phyloP scores from a whole-genome alignment of 345 rosid species.

The Eucalyptus erythrocorys region DNA sequence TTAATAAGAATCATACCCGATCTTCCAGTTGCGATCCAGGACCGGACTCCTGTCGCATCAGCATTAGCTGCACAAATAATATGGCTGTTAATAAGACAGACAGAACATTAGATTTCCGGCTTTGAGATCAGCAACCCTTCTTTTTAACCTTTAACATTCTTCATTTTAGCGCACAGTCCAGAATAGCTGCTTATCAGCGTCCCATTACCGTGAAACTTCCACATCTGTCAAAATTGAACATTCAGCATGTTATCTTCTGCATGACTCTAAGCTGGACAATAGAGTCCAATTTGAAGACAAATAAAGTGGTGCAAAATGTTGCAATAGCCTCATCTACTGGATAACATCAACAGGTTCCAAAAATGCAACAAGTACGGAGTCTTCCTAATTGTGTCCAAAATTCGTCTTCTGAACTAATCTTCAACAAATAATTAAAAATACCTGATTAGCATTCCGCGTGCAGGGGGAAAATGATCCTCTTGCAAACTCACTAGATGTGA shows the following conservation, averaged over 20 bases:
- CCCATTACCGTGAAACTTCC: constrained; percentile 61
- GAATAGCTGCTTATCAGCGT: constrained; percentile 58
- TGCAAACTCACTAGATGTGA: constrained; percentile 47
- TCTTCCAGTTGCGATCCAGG: constrained; percentile 91
- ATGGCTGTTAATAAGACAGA: neutral
- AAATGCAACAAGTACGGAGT: neutral
- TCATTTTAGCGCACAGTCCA: constrained; percentile 61
- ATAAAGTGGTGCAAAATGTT: neutral
- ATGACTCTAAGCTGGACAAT: neutral
- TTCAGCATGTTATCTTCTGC: neutral
- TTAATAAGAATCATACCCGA: constrained; percentile 12
- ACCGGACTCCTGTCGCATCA: constrained; percentile 43
- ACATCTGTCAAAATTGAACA: constrained; percentile 38
- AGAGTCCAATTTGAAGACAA: neutral
- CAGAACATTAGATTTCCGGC: neutral
- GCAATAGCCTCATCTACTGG: neutral
- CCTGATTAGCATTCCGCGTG: constrained; percentile 74
- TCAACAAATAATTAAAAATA: neutral
- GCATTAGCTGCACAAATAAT: constrained; percentile 3
- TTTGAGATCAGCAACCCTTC: neutral
- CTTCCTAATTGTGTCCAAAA: neutral
- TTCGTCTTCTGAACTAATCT: neutral
- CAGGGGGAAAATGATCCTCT: constrained; percentile 57
- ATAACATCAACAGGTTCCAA: neutral
- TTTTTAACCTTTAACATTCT: constrained; percentile 35